Evolutionary conservation across 2,329 filamentous ascomycete genomes (phyloP).

Genomic region (Endoconidiophora laricicola): DNA sequence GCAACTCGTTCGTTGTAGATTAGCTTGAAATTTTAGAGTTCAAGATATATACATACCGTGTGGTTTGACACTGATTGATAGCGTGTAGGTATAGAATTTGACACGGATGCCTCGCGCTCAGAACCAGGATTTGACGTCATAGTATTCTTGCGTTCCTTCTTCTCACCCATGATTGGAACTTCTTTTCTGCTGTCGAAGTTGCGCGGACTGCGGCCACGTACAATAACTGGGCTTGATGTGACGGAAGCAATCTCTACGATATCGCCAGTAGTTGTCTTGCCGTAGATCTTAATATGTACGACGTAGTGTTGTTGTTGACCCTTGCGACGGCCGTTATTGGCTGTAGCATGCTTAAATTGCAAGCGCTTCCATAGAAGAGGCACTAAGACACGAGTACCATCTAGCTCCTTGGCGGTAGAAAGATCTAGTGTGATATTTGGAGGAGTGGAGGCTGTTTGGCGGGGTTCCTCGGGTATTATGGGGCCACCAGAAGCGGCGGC

Average conservation of each 20-base stretch:
- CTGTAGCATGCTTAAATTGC: conserved; percentile 91
- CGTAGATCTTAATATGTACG: conserved; percentile 68
- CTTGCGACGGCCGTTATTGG: conserved; percentile 87
- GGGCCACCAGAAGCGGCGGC: neutral
- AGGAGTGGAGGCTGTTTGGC: conserved; percentile 31
- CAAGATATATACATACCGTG: neutral
- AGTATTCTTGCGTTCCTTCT: conserved; percentile 30
- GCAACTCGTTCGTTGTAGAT: neutral
- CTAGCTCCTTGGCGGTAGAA: conserved; percentile 47
- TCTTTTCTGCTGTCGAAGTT: conserved; percentile 91
- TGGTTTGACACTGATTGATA: neutral
- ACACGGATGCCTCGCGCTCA: conserved; percentile 9
- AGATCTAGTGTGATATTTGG: conserved; percentile 39
- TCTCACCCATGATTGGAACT: conserved; percentile 49
- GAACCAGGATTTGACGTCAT: conserved; percentile 15
- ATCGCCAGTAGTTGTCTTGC: conserved; percentile 52
- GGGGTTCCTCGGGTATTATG: conserved; percentile 30
- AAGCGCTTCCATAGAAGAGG: conserved; percentile 85
- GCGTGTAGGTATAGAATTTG: conserved; percentile 16
- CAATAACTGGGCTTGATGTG: conserved; percentile 83
- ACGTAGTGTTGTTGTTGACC: conserved; percentile 92
- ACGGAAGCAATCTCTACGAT: conserved; percentile 66
- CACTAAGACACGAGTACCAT: conserved; percentile 61
- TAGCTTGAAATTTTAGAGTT: neutral
- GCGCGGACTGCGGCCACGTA: conserved; percentile 76